A percentile compares a stretch with the other conserved stretches of the same genome.
These are phyloP conservation scores for Penicillium coprophilum DNA, from an alignment of 495 filamentous ascomycete species.

Conservation along the genomic window DNA sequence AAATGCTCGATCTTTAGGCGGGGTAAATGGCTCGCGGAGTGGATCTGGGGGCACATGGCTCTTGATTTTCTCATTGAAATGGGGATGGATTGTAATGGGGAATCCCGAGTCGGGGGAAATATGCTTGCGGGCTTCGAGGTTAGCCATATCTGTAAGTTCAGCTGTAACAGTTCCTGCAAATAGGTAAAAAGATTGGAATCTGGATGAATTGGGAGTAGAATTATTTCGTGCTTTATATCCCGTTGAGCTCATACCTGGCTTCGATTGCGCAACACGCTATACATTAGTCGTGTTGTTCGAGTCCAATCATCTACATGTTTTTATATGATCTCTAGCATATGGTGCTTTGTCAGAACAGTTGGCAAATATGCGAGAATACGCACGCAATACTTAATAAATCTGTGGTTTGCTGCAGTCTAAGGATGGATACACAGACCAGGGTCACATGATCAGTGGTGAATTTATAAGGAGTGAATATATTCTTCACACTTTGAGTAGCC, in stretches of 20 bases:
- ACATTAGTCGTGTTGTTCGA: neutral
- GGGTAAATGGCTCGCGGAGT: slow-evolving; percentile 37
- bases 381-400: too few relatives aligned
- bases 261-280: slow-evolving; percentile 3
- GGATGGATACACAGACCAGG: too few relatives aligned
- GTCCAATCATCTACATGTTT: neutral
- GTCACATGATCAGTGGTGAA: too few relatives aligned
- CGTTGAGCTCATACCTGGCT: neutral
- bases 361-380: neutral
- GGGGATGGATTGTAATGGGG: slow-evolving; percentile 18
- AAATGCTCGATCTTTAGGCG: slow-evolving; percentile 47
- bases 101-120: slow-evolving; percentile 23
- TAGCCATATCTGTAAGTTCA: slow-evolving; percentile 10
- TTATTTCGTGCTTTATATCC: neutral
- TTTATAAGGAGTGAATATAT: too few relatives aligned
- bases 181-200: neutral
- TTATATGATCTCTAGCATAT: neutral
- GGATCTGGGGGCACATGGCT: slow-evolving; percentile 47
- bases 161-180: neutral
- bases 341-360: neutral
- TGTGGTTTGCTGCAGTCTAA: too few relatives aligned
- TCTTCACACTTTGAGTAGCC: too few relatives aligned
- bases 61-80: slow-evolving; percentile 46
- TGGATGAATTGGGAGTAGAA: neutral
- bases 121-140: slow-evolving; percentile 24